Base-by-base conservation (phyloP, 345 rosid species). In the Populus simonii region DNA sequence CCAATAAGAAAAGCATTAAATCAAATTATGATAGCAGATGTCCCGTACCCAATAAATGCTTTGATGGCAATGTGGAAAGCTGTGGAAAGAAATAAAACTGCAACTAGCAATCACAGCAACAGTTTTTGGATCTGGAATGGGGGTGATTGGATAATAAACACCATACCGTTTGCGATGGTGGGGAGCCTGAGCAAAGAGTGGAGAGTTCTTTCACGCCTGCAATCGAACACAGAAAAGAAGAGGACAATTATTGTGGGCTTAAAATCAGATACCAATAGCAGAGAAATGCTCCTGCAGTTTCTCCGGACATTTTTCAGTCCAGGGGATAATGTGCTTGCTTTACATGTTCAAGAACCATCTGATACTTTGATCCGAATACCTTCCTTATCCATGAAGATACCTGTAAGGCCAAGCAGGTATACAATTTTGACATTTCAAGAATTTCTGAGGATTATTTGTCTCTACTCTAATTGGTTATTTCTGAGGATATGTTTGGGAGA, bases 311-410 rank as follows among this genome's bases (percentile, higher is more conserved):
- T 66, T 18, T 77, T 25, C 35, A 74, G 78, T 45, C 68, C 80
- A 0, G 86, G 89, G 27, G 85, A 78, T 49, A 70, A 36, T 68
- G 85, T 84, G 18, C 33, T 83, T 33, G 87, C 87, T 11, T 78
- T 82, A 65, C 89, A 86, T 74, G 87, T 82, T 73, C 84, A 76
- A 68, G 69, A 74, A 53, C 71, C 68, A 25, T 61, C 76, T 47
- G 87, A 76, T 76, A 31, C 27, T 76, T 78, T 86, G 84, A 86
- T 76, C 83, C 83, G 12, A 84, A 84, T 68, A 80, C 81, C 59
- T 86, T 84, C 59, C 81, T 83, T 68, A 80, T 77, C 62, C 89
- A 78, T 70, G 89, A 83, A 79, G 89, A 88, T 80, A 74, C 81
- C 51, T 80, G 85, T 80, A 74, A 74, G 77, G 70, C 79, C 72